Percentiles rank a stretch among this genome's conserved stretches.
Conservation (phyloP, 2,329 filamentous ascomycete genomes). For the Scytalidium lignicola region DNA sequence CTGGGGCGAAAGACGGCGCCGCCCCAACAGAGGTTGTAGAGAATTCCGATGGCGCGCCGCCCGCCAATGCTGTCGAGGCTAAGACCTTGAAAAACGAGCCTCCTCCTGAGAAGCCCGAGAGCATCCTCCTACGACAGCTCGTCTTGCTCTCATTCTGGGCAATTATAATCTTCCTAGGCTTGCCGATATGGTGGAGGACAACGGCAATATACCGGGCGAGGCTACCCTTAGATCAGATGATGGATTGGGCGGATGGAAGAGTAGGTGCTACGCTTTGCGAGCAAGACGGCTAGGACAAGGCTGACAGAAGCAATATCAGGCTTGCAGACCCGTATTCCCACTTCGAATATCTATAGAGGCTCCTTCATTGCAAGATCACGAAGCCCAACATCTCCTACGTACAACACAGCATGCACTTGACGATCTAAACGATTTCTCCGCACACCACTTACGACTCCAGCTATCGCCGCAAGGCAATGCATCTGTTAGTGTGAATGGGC, state of each 20-base stretch:
- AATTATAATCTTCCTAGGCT: slow-evolving; percentile 73
- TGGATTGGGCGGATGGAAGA: slow-evolving; percentile 85
- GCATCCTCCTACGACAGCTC: slow-evolving; percentile 62
- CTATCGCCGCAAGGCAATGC: slow-evolving; percentile 40
- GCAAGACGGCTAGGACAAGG: background rate
- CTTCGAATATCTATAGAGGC: slow-evolving; percentile 75
- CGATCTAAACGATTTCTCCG: slow-evolving; percentile 78
- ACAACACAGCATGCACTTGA: slow-evolving; percentile 84
- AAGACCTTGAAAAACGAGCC: slow-evolving; percentile 32
- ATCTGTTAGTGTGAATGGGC: slow-evolving; percentile 14
- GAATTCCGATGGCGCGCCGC: slow-evolving; percentile 9
- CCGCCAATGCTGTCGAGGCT: slow-evolving; percentile 19
- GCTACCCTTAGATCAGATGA: slow-evolving; percentile 80
- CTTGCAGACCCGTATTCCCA: slow-evolving; percentile 83
- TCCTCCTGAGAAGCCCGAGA: slow-evolving; percentile 72
- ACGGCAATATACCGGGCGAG: slow-evolving; percentile 86
- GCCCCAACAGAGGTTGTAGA: slow-evolving; percentile 2
- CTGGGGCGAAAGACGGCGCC: background rate
- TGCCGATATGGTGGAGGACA: slow-evolving; percentile 95
- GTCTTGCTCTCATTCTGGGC: slow-evolving; percentile 90
- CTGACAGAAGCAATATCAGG: slow-evolving; percentile 44
- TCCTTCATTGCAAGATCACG: slow-evolving; percentile 56
- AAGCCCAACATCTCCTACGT: slow-evolving; percentile 68
- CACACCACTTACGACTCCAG: slow-evolving; percentile 74
- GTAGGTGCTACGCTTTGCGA: slow-evolving; percentile 40